Evolutionary conservation across 805 yeast species (phyloP), one percentile per base, ranked within the genome.

Genomic region (Myxozyma kluyveri): DNA sequence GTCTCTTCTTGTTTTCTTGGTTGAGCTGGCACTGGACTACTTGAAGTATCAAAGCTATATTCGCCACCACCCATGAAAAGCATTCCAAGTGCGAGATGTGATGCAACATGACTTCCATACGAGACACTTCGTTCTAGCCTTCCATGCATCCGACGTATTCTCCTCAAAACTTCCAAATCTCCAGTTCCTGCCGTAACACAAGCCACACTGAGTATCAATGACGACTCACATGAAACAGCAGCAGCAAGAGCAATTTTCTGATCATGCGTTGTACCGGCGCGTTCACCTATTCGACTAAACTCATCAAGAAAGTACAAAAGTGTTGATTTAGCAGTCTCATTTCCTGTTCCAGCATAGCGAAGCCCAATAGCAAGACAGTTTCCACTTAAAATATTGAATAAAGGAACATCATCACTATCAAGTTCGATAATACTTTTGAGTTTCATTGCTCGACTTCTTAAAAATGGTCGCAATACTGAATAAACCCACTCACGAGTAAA

Each of bases 21-120:
- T 14, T 12, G 23, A 22, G 26, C 26, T 26, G 32, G 4, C 14
- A 14, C 14, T 14, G 24, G 5, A 22, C 35, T 27, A 33, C 24
- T 24, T 19, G 85, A 78, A 5, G 69, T 76, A 35, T 80, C 75
- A 52, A 93, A 78, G 0, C 95, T 89, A 67, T 81, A 88, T 65
- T 88, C 96, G 0, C 98, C 96, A 1, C 96, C 93, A 0, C 96
- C 96, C 33, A 93, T 67, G 64, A 91, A 90, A 48, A 91, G 71
- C 61, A 91, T 81, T 1, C 99, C 99, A 35, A 93, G 68, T 0
- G 95, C 86, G 73, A 87, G 77, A 61, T 86, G 88, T 1, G 83
- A 74, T 0, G 90, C 86, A 81, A 86, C 80, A 62, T 79, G 86
- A 53, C 81, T 79, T 0, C 96, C 93, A 66, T 79, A 88, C 7